phyloP scores from a whole-genome alignment of 2,329 filamentous ascomycete genomes.

The Septoria petroselini region DNA sequence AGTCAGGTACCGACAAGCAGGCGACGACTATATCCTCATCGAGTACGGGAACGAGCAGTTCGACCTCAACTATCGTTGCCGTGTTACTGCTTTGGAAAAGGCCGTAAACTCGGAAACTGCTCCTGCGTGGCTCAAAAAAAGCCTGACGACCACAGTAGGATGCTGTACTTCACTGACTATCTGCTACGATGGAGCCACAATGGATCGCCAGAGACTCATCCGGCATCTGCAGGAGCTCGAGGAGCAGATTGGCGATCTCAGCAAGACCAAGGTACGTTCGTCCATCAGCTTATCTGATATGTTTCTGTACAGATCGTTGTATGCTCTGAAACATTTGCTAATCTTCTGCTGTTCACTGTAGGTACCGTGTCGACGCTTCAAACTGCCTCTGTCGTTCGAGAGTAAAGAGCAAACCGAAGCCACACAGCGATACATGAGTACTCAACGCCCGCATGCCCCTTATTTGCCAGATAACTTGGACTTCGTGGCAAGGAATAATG shows the following conservation, averaged over 20 bases:
- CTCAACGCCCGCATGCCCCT: constrained; percentile 58
- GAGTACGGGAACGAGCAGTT: constrained; percentile 58
- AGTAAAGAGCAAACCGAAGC: constrained; percentile 49
- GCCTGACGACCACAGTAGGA: constrained; percentile 52
- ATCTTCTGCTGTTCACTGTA: no score
- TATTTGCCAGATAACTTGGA: constrained; percentile 62
- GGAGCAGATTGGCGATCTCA: constrained; percentile 44
- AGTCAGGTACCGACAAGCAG: constrained; percentile 40
- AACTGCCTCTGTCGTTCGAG: constrained; percentile 45
- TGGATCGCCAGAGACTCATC: constrained; percentile 40
- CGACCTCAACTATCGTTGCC: constrained; percentile 56
- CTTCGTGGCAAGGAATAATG: constrained; percentile 57
- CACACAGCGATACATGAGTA: constrained; percentile 59
- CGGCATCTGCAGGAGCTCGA: constrained; percentile 42
- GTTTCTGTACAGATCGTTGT: no score
- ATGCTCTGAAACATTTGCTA: no score
- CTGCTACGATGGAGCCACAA: constrained; percentile 42
- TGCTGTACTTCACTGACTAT: constrained; percentile 48
- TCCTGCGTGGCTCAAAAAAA: constrained; percentile 39
- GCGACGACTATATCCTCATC: constrained; percentile 53
- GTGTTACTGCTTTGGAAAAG: constrained; percentile 54
- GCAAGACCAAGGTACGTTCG: constrained; percentile 34
- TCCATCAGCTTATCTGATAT: no score
- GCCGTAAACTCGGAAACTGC: constrained; percentile 44
- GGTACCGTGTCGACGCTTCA: constrained; percentile 45